Conservation (phyloP, 352 stramenopile species). For the Globisporangium canariense region DNA sequence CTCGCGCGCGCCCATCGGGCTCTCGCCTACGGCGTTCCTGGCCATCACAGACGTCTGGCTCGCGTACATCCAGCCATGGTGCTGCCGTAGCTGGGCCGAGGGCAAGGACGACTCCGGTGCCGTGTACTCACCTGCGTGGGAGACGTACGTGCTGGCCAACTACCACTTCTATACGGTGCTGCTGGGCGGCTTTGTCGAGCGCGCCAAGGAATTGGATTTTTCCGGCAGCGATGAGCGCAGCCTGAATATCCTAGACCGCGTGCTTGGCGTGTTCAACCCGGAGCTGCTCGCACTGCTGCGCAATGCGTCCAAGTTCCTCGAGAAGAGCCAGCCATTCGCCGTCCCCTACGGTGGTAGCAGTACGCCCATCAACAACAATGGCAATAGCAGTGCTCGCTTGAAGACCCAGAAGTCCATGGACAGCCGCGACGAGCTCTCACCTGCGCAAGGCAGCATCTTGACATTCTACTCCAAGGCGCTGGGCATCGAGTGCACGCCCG, state of each 20-base stretch:
- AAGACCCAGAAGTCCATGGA: conserved; percentile 21
- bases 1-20: conserved; percentile 68
- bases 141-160: conserved; percentile 83
- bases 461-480: conserved; percentile 81
- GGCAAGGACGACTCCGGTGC: conserved; percentile 19
- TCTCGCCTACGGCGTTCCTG: conserved; percentile 77
- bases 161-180: conserved; percentile 88
- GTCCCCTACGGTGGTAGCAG: conserved; percentile 36
- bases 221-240: conserved; percentile 57
- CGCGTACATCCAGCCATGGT: conserved; percentile 84
- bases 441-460: conserved; percentile 66
- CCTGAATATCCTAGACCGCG: conserved; percentile 61
- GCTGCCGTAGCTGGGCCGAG: conserved; percentile 59
- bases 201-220: conserved; percentile 83
- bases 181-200: conserved; percentile 74
- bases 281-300: conserved; percentile 67
- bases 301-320: conserved; percentile 51
- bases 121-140: conserved; percentile 60
- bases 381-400: background rate
- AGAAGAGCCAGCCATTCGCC: conserved; percentile 68
- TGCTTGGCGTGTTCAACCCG: conserved; percentile 63
- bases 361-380: conserved; percentile 7
- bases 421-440: conserved; percentile 37
- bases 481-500: conserved; percentile 60
- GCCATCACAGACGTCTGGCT: conserved; percentile 85